Evolutionary conservation across 768 basidiomycete species (phyloP).

Genomic region (Rossbeevera mucosa): DNA sequence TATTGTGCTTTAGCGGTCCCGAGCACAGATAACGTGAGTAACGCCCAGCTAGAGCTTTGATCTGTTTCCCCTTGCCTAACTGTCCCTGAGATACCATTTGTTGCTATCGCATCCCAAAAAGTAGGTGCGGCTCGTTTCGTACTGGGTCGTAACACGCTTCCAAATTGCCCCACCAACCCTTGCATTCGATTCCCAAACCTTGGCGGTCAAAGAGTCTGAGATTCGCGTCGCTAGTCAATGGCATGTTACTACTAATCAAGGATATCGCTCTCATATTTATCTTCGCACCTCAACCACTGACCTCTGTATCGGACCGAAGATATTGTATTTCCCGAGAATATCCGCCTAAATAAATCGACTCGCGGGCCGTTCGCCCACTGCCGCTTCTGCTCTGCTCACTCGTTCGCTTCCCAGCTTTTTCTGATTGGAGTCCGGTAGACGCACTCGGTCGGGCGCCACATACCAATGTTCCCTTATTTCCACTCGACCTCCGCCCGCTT

Average conservation of each 20-base stretch:
- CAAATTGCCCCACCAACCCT: constrained; percentile 1
- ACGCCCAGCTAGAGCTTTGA: constrained; percentile 7
- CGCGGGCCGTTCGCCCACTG: constrained; percentile 28
- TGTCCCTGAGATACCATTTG: constrained; percentile 25
- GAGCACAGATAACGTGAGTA: constrained; percentile 33
- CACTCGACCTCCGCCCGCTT: constrained; percentile 20
- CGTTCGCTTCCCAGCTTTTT: constrained; percentile 55
- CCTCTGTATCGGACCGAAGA: constrained; percentile 49
- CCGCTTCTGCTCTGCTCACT: constrained; percentile 49
- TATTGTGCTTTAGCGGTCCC: constrained; percentile 39
- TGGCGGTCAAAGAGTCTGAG: constrained; percentile 37
- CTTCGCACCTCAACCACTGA: constrained; percentile 44
- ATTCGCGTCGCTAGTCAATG: constrained; percentile 42
- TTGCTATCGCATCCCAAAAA: constrained; percentile 21
- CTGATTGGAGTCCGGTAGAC: constrained; percentile 41
- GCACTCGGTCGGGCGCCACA: not conserved
- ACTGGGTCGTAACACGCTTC: constrained; percentile 35
- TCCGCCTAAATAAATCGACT: constrained; percentile 15
- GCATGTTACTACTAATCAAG: constrained; percentile 27
- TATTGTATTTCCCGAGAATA: constrained; percentile 31
- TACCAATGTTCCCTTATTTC: constrained; percentile 18
- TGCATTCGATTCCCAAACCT: constrained; percentile 21
- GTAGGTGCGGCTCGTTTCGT: constrained; percentile 37
- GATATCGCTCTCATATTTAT: constrained; percentile 47
- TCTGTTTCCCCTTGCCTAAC: constrained; percentile 5